phyloP scores from a whole-genome alignment of 2,329 filamentous ascomycete genomes.

The Trichoderma asperellum region DNA sequence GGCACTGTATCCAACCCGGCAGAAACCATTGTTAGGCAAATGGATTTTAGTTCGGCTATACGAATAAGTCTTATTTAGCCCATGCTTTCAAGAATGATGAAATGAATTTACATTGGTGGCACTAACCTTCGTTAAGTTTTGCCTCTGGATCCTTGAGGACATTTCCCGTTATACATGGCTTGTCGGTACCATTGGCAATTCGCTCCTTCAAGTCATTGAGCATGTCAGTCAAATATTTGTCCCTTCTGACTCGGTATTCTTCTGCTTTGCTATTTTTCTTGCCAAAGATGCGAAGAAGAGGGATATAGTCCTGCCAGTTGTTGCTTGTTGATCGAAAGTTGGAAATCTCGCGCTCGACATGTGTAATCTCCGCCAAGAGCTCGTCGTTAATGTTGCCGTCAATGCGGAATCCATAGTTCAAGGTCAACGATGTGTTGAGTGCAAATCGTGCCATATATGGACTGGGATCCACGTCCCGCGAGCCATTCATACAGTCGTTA shows the following conservation, averaged over 20 bases:
- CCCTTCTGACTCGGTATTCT: slow-evolving; percentile 69
- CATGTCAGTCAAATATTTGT: slow-evolving; percentile 68
- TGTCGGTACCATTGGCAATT: slow-evolving; percentile 47
- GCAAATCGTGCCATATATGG: slow-evolving; percentile 76
- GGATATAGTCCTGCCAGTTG: slow-evolving; percentile 87
- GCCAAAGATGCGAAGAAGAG: slow-evolving; percentile 67
- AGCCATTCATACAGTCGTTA: slow-evolving; percentile 64
- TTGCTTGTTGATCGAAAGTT: slow-evolving; percentile 79
- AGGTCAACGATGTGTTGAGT: slow-evolving; percentile 74
- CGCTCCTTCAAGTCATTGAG: slow-evolving; percentile 58
- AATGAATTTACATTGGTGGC: not conserved
- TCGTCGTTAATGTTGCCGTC: slow-evolving; percentile 69
- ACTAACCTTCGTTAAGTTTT: slow-evolving; percentile 43
- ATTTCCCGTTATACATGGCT: slow-evolving; percentile 48
- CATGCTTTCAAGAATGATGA: not conserved
- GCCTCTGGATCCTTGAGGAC: slow-evolving; percentile 61
- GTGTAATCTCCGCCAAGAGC: slow-evolving; percentile 72
- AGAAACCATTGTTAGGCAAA: slow-evolving; percentile 81
- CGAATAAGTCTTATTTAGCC: not conserved
- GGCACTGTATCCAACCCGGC: slow-evolving; percentile 82
- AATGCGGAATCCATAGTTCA: slow-evolving; percentile 81
- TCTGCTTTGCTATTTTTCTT: slow-evolving; percentile 64
- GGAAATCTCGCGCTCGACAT: slow-evolving; percentile 75
- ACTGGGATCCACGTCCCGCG: slow-evolving; percentile 68
- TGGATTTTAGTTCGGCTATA: slow-evolving; percentile 74